Evolutionary conservation across 352 stramenopile genomes (phyloP).

Genomic region (Saprolegnia parasitica): DNA sequence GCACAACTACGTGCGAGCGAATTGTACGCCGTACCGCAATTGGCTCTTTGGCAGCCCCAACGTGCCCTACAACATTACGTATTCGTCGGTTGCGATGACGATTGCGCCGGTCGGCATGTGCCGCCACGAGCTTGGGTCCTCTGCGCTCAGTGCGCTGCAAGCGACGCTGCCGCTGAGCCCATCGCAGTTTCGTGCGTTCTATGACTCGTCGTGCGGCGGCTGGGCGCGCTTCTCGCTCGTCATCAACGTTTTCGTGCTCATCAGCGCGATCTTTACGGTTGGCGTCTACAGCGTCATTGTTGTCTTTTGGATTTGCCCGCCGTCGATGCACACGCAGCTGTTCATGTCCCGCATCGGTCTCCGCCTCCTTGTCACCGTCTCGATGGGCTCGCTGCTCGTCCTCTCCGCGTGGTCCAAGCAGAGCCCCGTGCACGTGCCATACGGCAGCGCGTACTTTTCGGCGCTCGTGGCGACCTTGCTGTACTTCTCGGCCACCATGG

Average conservation of each 20-base stretch:
- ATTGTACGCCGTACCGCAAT: constrained; percentile 12
- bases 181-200: not conserved
- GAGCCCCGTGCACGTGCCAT: not conserved
- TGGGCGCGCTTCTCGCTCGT: not conserved
- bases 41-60: constrained; percentile 14
- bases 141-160: not conserved
- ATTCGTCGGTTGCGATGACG: not conserved
- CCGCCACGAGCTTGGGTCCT: not conserved
- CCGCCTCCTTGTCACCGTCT: not conserved
- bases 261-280: not conserved
- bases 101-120: not conserved
- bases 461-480: not conserved
- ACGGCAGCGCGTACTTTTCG: constrained; percentile 1
- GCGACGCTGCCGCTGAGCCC: not conserved
- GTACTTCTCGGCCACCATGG: not conserved
- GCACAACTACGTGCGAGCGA: not conserved
- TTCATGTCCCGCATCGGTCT: not conserved
- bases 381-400: not conserved
- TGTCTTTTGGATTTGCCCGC: not conserved
- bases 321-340: not conserved
- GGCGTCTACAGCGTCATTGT: not conserved
- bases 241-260: not conserved
- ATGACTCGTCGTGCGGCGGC: not conserved
- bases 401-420: constrained; percentile 3
- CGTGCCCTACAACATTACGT: constrained; percentile 9